phyloP scores from a whole-genome alignment of 108 stramenopile genomes.

The Pseudonitzschia pungens region DNA sequence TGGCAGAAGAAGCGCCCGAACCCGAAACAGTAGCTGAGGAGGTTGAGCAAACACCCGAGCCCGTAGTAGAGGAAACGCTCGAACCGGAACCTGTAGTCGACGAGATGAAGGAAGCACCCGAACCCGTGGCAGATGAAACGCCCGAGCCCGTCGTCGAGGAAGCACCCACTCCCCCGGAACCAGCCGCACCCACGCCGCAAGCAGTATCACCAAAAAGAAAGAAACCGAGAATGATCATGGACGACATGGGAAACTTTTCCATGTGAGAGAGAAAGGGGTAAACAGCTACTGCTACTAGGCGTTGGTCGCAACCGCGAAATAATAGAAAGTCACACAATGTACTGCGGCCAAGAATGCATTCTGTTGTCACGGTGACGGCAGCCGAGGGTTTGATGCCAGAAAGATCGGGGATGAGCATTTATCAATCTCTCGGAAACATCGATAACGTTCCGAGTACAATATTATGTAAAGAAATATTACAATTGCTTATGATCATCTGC shows the following conservation, averaged over 20 bases:
- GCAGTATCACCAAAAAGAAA: neutral
- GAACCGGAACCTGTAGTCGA: neutral
- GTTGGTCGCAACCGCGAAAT: no score
- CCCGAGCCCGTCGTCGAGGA: neutral
- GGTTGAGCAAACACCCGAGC: neutral
- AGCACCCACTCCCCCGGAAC: neutral
- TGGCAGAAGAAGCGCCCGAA: neutral
- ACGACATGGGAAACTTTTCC: slow-evolving; percentile 8
- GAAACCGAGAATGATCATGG: neutral
- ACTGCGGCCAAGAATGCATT: no score
- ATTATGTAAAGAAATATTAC: no score
- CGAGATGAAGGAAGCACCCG: neutral
- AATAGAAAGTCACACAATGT: no score
- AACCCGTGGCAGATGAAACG: no score
- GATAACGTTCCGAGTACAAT: no score
- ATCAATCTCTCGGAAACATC: no score
- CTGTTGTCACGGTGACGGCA: no score
- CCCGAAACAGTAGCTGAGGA: neutral
- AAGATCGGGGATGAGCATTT: no score
- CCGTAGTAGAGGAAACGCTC: neutral
- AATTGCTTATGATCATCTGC: no score
- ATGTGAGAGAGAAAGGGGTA: neutral
- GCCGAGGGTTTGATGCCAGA: no score
- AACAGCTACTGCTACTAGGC: no score
- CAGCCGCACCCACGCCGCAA: neutral